These are phyloP conservation scores for Plicaturopsis crispa DNA, from an alignment of 768 basidiomycete species.

Conservation along the genomic window DNA sequence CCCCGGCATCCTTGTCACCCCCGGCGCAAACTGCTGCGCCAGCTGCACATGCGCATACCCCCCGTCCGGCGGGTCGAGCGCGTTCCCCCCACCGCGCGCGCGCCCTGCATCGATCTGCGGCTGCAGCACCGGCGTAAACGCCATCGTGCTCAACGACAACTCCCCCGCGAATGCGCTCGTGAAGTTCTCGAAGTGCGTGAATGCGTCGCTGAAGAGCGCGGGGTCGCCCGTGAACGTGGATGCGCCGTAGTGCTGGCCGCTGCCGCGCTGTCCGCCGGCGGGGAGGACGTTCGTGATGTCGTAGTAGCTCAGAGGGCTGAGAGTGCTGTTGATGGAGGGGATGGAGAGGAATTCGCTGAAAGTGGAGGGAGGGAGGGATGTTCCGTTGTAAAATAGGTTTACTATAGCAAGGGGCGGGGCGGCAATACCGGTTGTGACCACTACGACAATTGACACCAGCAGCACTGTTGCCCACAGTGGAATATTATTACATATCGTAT, in stretches of 20 bases:
- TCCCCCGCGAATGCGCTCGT: constrained; percentile 15
- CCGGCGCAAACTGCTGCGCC: background rate
- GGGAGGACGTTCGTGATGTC: constrained; percentile 26
- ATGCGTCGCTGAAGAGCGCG: constrained; percentile 22
- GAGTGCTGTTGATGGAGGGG: constrained; percentile 17
- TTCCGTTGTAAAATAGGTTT: constrained; percentile 29
- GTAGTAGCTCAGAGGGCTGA: constrained; percentile 27
- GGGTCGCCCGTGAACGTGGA: constrained; percentile 26
- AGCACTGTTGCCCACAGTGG: constrained; percentile 22
- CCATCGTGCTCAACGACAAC: constrained; percentile 20
- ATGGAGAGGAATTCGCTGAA: constrained; percentile 34
- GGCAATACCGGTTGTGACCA: constrained; percentile 14
- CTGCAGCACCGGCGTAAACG: constrained; percentile 29
- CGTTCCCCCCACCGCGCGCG: constrained; percentile 25
- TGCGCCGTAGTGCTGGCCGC: constrained; percentile 27
- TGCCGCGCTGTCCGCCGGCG: constrained; percentile 20
- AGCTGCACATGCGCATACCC: constrained; percentile 17
- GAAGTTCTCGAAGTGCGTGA: constrained; percentile 23
- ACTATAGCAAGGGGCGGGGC: constrained; percentile 18
- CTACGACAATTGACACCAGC: constrained; percentile 16
- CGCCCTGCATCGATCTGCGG: constrained; percentile 26
- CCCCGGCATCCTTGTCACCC: background rate
- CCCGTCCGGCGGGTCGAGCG: constrained; percentile 27
- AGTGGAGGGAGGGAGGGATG: constrained; percentile 21
- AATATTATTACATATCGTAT: too few relatives aligned